Conservation (phyloP, 2,329 filamentous ascomycete species). For the Colletotrichum higginsianum region DNA sequence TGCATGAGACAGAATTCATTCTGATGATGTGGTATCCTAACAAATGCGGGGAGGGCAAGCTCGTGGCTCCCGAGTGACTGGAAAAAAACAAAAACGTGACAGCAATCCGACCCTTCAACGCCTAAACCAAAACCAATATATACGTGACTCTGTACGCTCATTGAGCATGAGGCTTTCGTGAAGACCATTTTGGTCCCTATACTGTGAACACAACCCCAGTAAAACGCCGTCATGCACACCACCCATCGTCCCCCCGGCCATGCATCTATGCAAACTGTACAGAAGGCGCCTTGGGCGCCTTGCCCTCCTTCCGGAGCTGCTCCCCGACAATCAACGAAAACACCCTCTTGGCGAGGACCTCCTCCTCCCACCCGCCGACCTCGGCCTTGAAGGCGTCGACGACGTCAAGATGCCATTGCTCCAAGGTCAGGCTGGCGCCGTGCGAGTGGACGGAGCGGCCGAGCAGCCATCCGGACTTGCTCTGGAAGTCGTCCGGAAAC, state of each 20-base stretch:
- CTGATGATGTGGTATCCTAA: conserved; percentile 43
- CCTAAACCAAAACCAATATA: conserved; percentile 25
- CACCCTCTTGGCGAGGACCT: conserved; percentile 64
- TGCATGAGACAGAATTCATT: conserved; percentile 43
- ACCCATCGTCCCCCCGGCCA: background rate
- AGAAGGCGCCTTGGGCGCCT: conserved; percentile 17
- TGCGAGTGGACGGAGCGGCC: conserved; percentile 65
- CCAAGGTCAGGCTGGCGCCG: conserved; percentile 62
- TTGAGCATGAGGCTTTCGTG: conserved; percentile 25
- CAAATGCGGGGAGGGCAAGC: conserved; percentile 21
- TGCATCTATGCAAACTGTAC: conserved; percentile 28
- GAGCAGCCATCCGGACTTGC: conserved; percentile 55
- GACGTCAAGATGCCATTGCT: conserved; percentile 72
- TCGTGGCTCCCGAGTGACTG: conserved; percentile 22
- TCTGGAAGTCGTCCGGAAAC: conserved; percentile 47
- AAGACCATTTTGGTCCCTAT: conserved; percentile 37
- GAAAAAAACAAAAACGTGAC: conserved; percentile 11
- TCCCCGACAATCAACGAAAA: conserved; percentile 69
- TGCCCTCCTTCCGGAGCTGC: conserved; percentile 52
- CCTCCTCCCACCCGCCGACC: conserved; percentile 66
- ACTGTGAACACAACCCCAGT: conserved; percentile 45
- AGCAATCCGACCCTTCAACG: conserved; percentile 11
- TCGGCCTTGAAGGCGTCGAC: conserved; percentile 67
- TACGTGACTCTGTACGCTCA: conserved; percentile 16
- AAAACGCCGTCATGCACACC: conserved; percentile 13